Evolutionary conservation across 1,284 basidiomycete species (phyloP), one percentile per base, ranked within the genome.

Genomic region (Abortiporus biennis): DNA sequence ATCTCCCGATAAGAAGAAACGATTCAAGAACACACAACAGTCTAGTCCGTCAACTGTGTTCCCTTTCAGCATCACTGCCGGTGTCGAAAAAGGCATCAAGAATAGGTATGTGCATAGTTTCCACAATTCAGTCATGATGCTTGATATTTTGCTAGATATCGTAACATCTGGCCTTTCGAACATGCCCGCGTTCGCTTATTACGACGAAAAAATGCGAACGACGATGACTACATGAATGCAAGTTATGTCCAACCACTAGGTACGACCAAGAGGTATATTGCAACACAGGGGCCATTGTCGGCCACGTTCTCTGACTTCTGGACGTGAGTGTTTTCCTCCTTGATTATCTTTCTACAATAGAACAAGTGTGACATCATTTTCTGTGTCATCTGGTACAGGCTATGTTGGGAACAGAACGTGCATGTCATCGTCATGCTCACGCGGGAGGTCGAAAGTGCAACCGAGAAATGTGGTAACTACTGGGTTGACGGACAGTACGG

Each of bases 81-180:
- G 92, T 2, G 77, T 99, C 3, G 95, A 98, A 66, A 90, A 95
- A 52, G 95, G 95, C 9, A 74, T 81, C 9, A 94, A 98, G 71
- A 98, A 98, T 55, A 74, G 85, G 89, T 89, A 44, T 36, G 79
- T 69, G 4, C n/a, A 20, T 32, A 6, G 41, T 22, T 11, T 37
- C n/a, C 22, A 21, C 16, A 1, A 24, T 19, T 25, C 5, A 22
- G 19, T 37, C 25, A 22, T 38, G 16, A 21, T 33, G 27, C 17
- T 35, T 22, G 39, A 20, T 32, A 25, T 30, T 34, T 35, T 27
- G 19, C 42, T 61, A 93, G 92, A 55, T 89, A 89, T 63, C 77
- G 78, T 30, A 90, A 97, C 58, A 95, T 97, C 43, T 97, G 93
- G 93, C 93, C 93, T 0, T 97, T 94, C 55, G 93, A 96, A 56